Evolutionary conservation across 176 grass and related monocot genomes (phyloP).

Genomic region (Dendrocalamus sinicus): DNA sequence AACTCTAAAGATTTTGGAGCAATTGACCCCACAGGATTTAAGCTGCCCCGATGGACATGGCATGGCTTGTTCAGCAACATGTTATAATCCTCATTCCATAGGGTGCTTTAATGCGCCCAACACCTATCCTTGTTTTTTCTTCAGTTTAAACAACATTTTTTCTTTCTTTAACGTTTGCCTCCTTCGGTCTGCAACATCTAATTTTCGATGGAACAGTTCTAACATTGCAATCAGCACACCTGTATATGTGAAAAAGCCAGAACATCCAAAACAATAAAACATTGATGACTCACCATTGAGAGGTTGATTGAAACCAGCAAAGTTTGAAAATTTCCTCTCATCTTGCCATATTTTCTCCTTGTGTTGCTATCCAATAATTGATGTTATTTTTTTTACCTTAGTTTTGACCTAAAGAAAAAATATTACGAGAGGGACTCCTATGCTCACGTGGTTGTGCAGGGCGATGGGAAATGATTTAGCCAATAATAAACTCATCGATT

Average conservation of each 20-base stretch:
- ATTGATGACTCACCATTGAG: background rate
- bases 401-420: background rate
- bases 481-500: slow-evolving; percentile 27
- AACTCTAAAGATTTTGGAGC: background rate
- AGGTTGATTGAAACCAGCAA: background rate
- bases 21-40: background rate
- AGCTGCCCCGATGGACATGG: too few species aligned
- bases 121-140: background rate
- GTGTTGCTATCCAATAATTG: slow-evolving; percentile 41
- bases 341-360: background rate
- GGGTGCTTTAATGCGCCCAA: slow-evolving; percentile 18
- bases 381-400: background rate
- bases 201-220: background rate
- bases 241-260: background rate
- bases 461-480: slow-evolving; percentile 17
- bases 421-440: slow-evolving; percentile 18
- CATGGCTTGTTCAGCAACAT: background rate
- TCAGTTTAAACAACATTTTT: background rate
- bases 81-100: background rate
- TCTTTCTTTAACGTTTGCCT: background rate
- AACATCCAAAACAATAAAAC: background rate
- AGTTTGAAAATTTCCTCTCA: background rate
- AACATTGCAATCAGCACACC: background rate
- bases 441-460: slow-evolving; percentile 23
- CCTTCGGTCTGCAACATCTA: background rate